These are phyloP conservation scores for Pharus latifolius DNA, from an alignment of 176 grass and related monocot genomes.

Conservation along the genomic window DNA sequence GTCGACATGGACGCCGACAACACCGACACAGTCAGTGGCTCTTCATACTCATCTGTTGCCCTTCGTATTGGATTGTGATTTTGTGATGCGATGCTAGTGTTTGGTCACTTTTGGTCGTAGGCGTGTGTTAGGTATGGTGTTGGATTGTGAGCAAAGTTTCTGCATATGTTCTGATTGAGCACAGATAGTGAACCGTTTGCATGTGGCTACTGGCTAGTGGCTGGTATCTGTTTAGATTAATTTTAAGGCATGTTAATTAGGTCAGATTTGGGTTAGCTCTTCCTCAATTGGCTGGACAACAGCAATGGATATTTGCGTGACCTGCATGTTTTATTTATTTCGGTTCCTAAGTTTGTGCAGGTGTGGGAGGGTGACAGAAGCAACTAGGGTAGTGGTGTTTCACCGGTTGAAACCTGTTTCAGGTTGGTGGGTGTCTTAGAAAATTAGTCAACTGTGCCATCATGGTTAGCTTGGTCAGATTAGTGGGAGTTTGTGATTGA, in stretches of 20 bases:
- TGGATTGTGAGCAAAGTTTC: not conserved
- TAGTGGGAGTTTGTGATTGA: not conserved
- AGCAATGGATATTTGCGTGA: constrained; percentile 9
- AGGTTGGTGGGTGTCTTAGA: not conserved
- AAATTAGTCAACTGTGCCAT: not conserved
- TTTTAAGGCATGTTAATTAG: constrained; percentile 16
- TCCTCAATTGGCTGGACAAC: constrained; percentile 11
- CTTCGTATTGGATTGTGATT: not conserved
- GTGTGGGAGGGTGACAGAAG: not conserved
- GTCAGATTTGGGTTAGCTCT: constrained; percentile 13
- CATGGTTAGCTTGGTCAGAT: not conserved
- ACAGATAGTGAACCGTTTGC: not conserved
- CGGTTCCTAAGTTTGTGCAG: constrained; percentile 7
- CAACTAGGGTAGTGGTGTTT: not conserved
- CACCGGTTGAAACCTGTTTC: constrained; percentile 26
- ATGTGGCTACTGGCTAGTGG: not conserved
- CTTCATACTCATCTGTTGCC: not conserved
- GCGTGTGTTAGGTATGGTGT: not conserved
- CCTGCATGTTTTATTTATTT: constrained; percentile 6
- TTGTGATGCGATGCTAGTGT: not conserved
- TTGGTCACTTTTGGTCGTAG: not conserved
- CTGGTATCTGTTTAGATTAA: constrained; percentile 14
- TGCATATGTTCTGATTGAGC: not conserved
- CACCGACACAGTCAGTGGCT: constrained; percentile 62
- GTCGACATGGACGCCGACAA: constrained; percentile 85